phyloP scores from a whole-genome alignment of 1,139 yeast genomes.

The Wickerhamiella pararugosa region DNA sequence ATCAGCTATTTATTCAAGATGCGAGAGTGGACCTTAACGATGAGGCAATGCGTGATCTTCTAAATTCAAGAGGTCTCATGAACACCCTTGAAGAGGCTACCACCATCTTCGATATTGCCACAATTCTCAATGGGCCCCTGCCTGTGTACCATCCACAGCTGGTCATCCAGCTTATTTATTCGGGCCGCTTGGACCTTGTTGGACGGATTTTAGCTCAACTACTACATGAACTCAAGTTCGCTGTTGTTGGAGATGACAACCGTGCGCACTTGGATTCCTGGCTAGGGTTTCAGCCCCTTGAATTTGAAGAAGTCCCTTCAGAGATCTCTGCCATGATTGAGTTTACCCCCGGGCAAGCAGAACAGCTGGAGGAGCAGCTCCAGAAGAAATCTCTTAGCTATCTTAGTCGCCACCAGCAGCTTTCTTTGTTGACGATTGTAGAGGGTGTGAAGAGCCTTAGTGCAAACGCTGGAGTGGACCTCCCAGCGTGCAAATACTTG shows the following conservation, averaged over 20 bases:
- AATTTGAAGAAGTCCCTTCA: not conserved
- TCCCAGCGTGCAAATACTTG: constrained; percentile 55
- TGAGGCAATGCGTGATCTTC: constrained; percentile 29
- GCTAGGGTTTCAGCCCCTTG: not conserved
- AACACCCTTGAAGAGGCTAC: constrained; percentile 23
- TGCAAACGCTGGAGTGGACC: constrained; percentile 43
- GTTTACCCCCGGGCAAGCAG: constrained; percentile 28
- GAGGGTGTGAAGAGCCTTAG: constrained; percentile 46
- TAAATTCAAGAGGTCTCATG: constrained; percentile 21
- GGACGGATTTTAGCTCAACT: constrained; percentile 42
- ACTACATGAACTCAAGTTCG: constrained; percentile 36
- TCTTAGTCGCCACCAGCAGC: constrained; percentile 81
- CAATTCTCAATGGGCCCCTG: constrained; percentile 73
- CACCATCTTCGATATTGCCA: constrained; percentile 48
- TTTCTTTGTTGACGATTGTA: constrained; percentile 57
- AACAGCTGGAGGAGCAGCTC: constrained; percentile 42
- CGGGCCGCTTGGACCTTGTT: constrained; percentile 43
- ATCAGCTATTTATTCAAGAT: constrained; percentile 74
- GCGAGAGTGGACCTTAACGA: constrained; percentile 46
- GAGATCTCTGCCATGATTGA: too few relatives aligned
- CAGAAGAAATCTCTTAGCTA: constrained; percentile 58
- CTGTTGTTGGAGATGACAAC: constrained; percentile 21
- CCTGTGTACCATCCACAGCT: constrained; percentile 90
- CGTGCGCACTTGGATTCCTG: constrained; percentile 1
- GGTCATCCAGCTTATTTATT: constrained; percentile 59